Evolutionary conservation across 1,284 basidiomycete species (phyloP).

Genomic region (Sphaerobolus stellatus): DNA sequence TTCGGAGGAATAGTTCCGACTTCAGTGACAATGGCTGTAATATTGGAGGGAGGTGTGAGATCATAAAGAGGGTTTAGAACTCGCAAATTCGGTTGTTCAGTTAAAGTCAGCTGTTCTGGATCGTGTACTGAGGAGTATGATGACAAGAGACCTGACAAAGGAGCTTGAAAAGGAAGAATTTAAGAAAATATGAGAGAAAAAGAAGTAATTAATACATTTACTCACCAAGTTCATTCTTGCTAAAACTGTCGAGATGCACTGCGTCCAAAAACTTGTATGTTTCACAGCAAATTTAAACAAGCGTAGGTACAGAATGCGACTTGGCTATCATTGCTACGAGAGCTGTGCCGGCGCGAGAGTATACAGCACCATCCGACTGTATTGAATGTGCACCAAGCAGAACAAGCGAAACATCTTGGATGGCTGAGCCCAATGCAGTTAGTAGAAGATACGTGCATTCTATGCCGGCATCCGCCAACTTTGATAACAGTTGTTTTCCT

Average conservation of each 20-base stretch:
- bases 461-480: constrained; percentile 72
- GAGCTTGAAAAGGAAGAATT: constrained; percentile 25
- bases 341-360: constrained; percentile 92
- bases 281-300: constrained; percentile 97
- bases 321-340: constrained; percentile 96
- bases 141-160: constrained; percentile 36
- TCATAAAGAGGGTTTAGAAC: constrained; percentile 88
- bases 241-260: constrained; percentile 92
- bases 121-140: constrained; percentile 37
- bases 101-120: constrained; percentile 36
- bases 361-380: constrained; percentile 93
- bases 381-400: constrained; percentile 93
- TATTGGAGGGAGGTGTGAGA: constrained; percentile 83
- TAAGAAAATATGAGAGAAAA: constrained; percentile 2
- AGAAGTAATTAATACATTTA: constrained; percentile 9
- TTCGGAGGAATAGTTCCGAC: constrained; percentile 89
- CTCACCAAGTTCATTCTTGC: constrained; percentile 91
- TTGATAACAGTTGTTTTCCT: constrained; percentile 81
- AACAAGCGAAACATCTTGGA: constrained; percentile 77
- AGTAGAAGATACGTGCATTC: constrained; percentile 91
- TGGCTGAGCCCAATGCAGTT: constrained; percentile 82
- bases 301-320: constrained; percentile 85
- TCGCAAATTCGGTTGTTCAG: constrained; percentile 53
- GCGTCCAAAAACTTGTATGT: constrained; percentile 98
- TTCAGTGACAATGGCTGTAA: constrained; percentile 96